Conservation (phyloP, 2,329 filamentous ascomycete species). For the Aplosporella prunicola region DNA sequence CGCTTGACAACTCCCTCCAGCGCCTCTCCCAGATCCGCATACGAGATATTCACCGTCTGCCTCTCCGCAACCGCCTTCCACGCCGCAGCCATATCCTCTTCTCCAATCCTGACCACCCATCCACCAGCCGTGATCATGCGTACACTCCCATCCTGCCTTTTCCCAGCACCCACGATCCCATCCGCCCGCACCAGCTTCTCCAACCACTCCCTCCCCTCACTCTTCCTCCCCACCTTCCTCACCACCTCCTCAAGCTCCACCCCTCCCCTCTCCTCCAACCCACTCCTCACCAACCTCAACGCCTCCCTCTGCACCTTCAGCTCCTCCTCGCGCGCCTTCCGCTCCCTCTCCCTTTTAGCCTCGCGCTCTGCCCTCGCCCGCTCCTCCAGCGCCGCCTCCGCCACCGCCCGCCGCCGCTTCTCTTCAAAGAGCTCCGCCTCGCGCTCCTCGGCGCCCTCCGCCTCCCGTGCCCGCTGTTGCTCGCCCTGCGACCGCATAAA, state of each 20-base stretch:
- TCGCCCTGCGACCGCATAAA: constrained; percentile 41
- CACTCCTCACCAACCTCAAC: constrained; percentile 20
- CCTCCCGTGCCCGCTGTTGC: constrained; percentile 33
- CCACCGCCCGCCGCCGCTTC: constrained; percentile 30
- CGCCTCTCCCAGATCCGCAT: constrained; percentile 29
- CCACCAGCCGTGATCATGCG: constrained; percentile 35
- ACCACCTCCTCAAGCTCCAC: constrained; percentile 33
- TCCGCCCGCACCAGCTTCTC: constrained; percentile 33
- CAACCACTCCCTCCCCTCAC: constrained; percentile 27
- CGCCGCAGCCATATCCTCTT: constrained; percentile 29
- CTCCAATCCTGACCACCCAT: constrained; percentile 34
- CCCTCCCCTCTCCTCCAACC: constrained; percentile 16
- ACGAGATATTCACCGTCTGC: constrained; percentile 20
- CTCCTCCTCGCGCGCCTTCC: constrained; percentile 29
- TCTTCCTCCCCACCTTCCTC: constrained; percentile 30
- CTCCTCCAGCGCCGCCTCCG: constrained; percentile 35
- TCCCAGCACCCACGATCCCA: constrained; percentile 25
- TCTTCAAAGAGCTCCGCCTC: constrained; percentile 34
- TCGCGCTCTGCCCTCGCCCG: constrained; percentile 32
- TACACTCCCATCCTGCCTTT: constrained; percentile 18
- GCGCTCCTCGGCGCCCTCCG: constrained; percentile 35
- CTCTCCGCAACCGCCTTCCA: constrained; percentile 27
- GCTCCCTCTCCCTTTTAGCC: constrained; percentile 27
- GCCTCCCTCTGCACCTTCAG: constrained; percentile 21
- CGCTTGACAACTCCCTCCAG: constrained; percentile 30